Percentiles rank a stretch among this genome's conserved stretches.
Evolutionary conservation across 345 rosid species (phyloP).

Genomic region (Acer yangbiense): DNA sequence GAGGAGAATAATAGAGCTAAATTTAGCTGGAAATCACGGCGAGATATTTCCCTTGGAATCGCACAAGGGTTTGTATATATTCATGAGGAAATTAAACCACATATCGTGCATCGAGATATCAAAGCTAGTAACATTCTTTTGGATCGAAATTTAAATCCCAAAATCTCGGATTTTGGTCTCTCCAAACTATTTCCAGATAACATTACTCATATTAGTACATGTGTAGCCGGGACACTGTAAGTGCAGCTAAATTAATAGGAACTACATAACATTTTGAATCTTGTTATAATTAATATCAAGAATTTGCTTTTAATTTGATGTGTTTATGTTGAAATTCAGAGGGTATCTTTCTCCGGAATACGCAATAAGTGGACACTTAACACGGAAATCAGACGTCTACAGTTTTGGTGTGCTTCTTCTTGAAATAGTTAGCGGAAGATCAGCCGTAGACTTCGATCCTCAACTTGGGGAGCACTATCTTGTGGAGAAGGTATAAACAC

Average conservation of each 20-base stretch:
- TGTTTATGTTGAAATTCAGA: slow-evolving; percentile 14
- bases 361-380: slow-evolving; percentile 33
- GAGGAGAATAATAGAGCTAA: slow-evolving; percentile 25
- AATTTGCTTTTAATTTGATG: background rate
- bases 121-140: slow-evolving; percentile 47
- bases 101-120: slow-evolving; percentile 45
- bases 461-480: slow-evolving; percentile 42
- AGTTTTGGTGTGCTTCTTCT: slow-evolving; percentile 44
- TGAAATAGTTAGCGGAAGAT: slow-evolving; percentile 40
- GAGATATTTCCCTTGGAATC: slow-evolving; percentile 33
- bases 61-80: slow-evolving; percentile 40
- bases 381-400: slow-evolving; percentile 45
- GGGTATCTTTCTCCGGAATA: slow-evolving; percentile 52
- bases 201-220: slow-evolving; percentile 34
- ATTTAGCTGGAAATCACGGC: slow-evolving; percentile 33
- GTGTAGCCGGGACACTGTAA: slow-evolving; percentile 53
- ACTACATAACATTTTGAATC: background rate
- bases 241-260: background rate
- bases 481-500: slow-evolving; percentile 36
- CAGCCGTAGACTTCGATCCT: slow-evolving; percentile 35
- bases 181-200: slow-evolving; percentile 34
- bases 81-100: slow-evolving; percentile 42
- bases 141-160: slow-evolving; percentile 40
- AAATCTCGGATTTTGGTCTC: slow-evolving; percentile 48
- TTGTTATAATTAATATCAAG: background rate